Evolutionary conservation across 805 yeast species (phyloP).

Genomic region (Barnettozyma wickerhamii): DNA sequence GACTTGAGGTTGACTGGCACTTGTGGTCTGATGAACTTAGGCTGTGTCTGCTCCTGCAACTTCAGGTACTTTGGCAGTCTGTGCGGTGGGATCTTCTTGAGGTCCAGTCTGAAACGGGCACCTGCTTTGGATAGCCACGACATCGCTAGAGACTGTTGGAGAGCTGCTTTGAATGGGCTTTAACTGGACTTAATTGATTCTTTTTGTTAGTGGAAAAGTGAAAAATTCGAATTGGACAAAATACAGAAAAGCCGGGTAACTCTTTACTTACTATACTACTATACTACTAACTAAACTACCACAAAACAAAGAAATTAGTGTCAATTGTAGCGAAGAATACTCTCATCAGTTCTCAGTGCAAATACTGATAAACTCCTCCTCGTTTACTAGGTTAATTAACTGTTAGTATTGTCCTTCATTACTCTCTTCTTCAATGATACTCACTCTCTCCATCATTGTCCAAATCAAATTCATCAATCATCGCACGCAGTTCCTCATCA

Average conservation of each 20-base stretch:
- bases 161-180: too few species aligned
- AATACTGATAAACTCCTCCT: constrained; percentile 84
- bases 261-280: too few species aligned
- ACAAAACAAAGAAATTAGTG: too few species aligned
- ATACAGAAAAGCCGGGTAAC: too few species aligned
- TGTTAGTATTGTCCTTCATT: too few species aligned
- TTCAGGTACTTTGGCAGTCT: constrained; percentile 27
- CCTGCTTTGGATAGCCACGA: constrained; percentile 34
- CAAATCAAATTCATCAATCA: constrained; percentile 96
- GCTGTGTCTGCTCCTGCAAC: constrained; percentile 28
- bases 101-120: constrained; percentile 29
- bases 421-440: too few species aligned
- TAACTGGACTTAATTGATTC: too few species aligned
- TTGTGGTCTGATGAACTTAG: constrained; percentile 33
- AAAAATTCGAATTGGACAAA: too few species aligned
- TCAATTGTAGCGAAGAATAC: too few species aligned
- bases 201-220: too few species aligned
- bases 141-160: constrained; percentile 7
- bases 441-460: constrained; percentile 88
- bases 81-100: constrained; percentile 28
- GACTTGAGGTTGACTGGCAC: constrained; percentile 28
- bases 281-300: too few species aligned
- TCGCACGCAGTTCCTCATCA: constrained; percentile 90
- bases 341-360: constrained; percentile 72
- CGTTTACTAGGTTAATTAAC: too few species aligned